Percentiles rank a stretch among this genome's conserved stretches.
phyloP scores from a whole-genome alignment of 1,139 yeast genomes.

The Pichia sp. region DNA sequence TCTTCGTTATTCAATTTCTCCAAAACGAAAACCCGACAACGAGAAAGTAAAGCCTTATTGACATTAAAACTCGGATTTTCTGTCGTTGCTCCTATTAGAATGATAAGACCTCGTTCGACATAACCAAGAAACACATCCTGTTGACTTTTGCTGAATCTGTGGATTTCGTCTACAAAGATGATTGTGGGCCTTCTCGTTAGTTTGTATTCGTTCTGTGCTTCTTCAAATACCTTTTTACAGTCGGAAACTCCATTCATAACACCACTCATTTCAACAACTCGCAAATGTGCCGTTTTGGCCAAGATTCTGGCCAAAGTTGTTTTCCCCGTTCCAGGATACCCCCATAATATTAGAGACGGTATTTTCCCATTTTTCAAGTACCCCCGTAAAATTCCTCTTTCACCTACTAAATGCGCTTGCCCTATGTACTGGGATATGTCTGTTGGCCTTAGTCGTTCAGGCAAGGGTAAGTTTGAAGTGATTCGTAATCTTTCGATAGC shows the following conservation, averaged over 20 bases:
- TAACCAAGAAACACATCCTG: constrained; percentile 79
- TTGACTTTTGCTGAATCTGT: constrained; percentile 80
- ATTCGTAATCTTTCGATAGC: constrained; percentile 22
- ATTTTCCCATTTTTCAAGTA: constrained; percentile 53
- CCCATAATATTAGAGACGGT: constrained; percentile 92
- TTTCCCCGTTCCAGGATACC: constrained; percentile 94
- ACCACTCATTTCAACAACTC: constrained; percentile 82
- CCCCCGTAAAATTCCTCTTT: constrained; percentile 61
- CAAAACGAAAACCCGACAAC: constrained; percentile 82
- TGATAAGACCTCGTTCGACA: constrained; percentile 58
- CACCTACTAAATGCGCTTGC: constrained; percentile 73
- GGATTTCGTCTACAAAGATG: constrained; percentile 87
- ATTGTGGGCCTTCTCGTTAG: constrained; percentile 67
- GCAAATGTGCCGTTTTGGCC: constrained; percentile 42
- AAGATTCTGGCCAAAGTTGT: constrained; percentile 67
- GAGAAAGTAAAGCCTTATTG: constrained; percentile 77
- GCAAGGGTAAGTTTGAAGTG: constrained; percentile 59
- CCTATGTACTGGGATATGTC: constrained; percentile 75
- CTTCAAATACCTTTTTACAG: constrained; percentile 63
- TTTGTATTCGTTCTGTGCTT: constrained; percentile 59
- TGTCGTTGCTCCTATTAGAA: constrained; percentile 89
- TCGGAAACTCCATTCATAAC: constrained; percentile 68
- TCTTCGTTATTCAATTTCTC: constrained; percentile 53
- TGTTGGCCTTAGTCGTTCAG: constrained; percentile 78
- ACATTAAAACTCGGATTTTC: constrained; percentile 93